Evolutionary conservation across 352 stramenopile species (phyloP).

Genomic region (Phytophthora capsici): DNA sequence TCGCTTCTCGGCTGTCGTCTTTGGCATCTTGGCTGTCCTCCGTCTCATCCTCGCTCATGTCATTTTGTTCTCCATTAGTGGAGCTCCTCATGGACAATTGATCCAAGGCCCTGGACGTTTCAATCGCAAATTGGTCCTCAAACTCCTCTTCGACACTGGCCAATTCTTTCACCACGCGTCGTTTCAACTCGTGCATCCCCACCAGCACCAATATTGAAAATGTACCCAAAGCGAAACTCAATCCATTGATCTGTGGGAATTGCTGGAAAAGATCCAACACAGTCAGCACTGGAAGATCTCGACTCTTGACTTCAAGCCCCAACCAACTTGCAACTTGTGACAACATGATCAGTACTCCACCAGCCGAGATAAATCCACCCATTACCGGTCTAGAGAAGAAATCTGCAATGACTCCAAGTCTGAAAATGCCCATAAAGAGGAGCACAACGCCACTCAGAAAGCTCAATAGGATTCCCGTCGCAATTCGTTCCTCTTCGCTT

Average conservation of each 20-base stretch:
- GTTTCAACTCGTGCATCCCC: conserved; percentile 44
- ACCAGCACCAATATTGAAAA: conserved; percentile 60
- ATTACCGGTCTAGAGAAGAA: conserved; percentile 82
- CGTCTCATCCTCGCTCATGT: conserved; percentile 27
- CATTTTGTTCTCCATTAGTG: conserved; percentile 18
- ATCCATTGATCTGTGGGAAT: conserved; percentile 53
- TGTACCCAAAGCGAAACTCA: conserved; percentile 57
- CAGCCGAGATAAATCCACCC: conserved; percentile 74
- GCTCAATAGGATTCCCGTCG: conserved; percentile 72
- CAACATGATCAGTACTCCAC: conserved; percentile 69
- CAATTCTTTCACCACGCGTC: conserved; percentile 51
- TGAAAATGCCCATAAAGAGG: conserved; percentile 58
- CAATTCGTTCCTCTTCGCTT: conserved; percentile 62
- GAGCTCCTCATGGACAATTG: conserved; percentile 35
- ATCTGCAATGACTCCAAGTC: conserved; percentile 66
- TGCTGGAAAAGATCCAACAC: conserved; percentile 57
- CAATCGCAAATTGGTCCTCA: conserved; percentile 52
- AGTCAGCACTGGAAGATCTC: conserved; percentile 62
- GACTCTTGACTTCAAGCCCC: conserved; percentile 52
- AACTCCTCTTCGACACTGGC: conserved; percentile 41
- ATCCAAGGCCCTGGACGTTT: conserved; percentile 46
- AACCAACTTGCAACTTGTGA: conserved; percentile 71
- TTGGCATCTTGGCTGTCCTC: conserved; percentile 33
- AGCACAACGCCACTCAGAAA: conserved; percentile 71
- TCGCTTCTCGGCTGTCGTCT: conserved; percentile 14